Evolutionary conservation across 2,329 filamentous ascomycete species (phyloP), one percentile per base, ranked within the genome.

Genomic region (Fusarium succisae): DNA sequence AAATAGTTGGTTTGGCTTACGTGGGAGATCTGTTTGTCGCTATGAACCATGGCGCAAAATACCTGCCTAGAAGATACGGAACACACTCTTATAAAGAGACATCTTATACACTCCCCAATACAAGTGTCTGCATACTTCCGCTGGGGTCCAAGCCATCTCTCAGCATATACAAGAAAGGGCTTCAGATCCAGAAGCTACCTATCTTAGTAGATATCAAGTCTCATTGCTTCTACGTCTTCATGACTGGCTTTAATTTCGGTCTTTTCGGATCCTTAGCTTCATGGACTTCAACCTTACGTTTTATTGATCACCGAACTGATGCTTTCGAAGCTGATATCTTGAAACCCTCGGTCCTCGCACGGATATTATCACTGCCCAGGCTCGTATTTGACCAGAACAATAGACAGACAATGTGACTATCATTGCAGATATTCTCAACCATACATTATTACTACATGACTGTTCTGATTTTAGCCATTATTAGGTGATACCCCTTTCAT

Each of bases 11-110:
- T 18, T 43, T 50, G 44, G 37, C 28, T 37, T 18, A 17, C 17
- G n/a, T 20, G n/a, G 24, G 32, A 47, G n/a, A 57, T 63, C 43
- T 63, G 58, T 73, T 59, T 63, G 54, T 69, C 50, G 57, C 68
- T 63, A 58, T 70, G 20, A 48, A 28, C 26, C 37, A 38, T 38
- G 50, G 14, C 15, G 37, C 20, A 41, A 41, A 18, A 41, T 18
- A 55, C 32, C n/a, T 53, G 13, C 50, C 50, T 41, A 35, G 30
- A 35, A 24, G 48, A 30, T 30, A 41, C 20, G 22, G 14, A 43
- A 55, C 11, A 41, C 15, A 17, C 11, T 28, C 24, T 28, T 43
- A 30, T 30, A 30, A n/a, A 39, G 17, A 37, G 17, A 26, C 50
- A 53, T 37, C 13, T 37, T 53, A 18, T 17, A 37, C 18, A 30